Base-by-base conservation (phyloP, 208 protist species). In the Trypanosoma melophagium region DNA sequence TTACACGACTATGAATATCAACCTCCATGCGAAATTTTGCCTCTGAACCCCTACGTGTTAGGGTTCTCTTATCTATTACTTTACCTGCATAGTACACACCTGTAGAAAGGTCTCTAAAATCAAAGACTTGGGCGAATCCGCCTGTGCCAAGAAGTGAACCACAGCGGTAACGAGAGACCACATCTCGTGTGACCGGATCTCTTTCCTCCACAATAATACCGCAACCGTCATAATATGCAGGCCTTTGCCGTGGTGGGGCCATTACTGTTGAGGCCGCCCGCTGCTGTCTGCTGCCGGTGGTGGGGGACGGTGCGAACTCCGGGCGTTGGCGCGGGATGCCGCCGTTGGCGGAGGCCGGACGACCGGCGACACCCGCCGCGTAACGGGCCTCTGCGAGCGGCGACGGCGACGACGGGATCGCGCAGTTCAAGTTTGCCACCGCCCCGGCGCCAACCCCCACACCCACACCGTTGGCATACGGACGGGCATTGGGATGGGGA, bases 61-160 rank as follows among this genome's bases (percentile, higher is more conserved):
- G 41, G 21, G 69, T 78, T 60, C 19, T 28, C 50, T 77, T 78
- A 41, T 95, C 81, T 19, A 96, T 80, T 21, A 94, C 76, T 69
- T 94, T 94, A 49, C 74, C 73, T 0, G 88, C 88, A 60, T 83
- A 91, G n/a, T 50, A 21, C 19, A 38, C 51, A 0, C 64, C 49
- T 13, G 77, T 84, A 16, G 24, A 31, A 8, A 79, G 52, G 22
- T 94, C 75, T 31, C 65, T 74, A 42, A 86, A 79, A 35, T 88
- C 77, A 64, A 79, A 88, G 31, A 89, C 82, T 45, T 83, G 69
- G 0, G 76, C 78, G 66, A 89, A 94, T 8, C 77, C 87, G 12
- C 91, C 91, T 3, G 60, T 70, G 10, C 91, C 91, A 12, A 96
- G 81, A 13, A 79, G 67, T n/a, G 54, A 38, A 0, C 78, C 79